Evolutionary conservation across 805 yeast species (phyloP).

Genomic region (Monosporozyma aerobia): DNA sequence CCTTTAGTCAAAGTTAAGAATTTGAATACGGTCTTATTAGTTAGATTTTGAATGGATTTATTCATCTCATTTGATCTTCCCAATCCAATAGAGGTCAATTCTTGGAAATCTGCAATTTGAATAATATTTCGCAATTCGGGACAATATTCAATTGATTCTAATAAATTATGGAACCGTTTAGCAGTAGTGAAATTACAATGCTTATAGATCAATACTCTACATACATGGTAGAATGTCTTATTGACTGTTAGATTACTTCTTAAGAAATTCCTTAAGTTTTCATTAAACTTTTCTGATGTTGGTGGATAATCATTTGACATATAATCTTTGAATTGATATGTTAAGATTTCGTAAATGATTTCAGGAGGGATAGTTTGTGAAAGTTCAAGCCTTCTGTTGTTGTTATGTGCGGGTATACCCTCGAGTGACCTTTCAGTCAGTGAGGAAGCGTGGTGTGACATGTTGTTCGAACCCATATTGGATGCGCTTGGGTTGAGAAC

Average conservation of each 20-base stretch:
- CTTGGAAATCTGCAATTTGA: conserved; percentile 74
- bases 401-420: not conserved
- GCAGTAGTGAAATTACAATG: conserved; percentile 74
- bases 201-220: conserved; percentile 50
- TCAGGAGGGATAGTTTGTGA: conserved; percentile 39
- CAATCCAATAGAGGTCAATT: conserved; percentile 79
- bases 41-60: conserved; percentile 84
- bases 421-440: not conserved
- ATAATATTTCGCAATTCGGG: conserved; percentile 47
- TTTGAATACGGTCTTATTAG: conserved; percentile 56
- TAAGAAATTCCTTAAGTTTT: conserved; percentile 42
- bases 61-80: conserved; percentile 88
- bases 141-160: conserved; percentile 42
- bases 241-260: conserved; percentile 47
- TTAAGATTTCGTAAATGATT: conserved; percentile 44
- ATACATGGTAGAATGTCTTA: conserved; percentile 48
- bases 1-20: conserved; percentile 53
- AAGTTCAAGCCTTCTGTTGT: not conserved
- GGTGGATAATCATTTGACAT: conserved; percentile 42
- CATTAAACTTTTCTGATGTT: conserved; percentile 34
- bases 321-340: conserved; percentile 43
- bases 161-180: conserved; percentile 63
- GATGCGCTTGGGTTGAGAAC: not conserved
- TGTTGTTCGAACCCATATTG: not conserved
- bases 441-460: not conserved